Conservation (phyloP, 306 rosid species). For the Vigna nakashimae region DNA sequence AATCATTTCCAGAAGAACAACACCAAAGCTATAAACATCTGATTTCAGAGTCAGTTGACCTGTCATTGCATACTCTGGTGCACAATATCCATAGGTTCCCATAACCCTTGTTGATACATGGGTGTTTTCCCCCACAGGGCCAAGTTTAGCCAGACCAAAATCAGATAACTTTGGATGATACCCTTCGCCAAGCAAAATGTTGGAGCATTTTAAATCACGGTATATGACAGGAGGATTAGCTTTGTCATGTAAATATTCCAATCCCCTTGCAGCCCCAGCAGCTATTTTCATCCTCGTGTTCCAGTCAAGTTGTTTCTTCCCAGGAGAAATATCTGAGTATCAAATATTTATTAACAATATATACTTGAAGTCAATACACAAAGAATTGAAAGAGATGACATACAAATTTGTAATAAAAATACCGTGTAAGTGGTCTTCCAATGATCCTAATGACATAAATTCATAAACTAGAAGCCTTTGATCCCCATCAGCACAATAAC, state of each 20-base stretch:
- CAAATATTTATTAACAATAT: constrained; percentile 37
- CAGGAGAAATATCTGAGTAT: constrained; percentile 74
- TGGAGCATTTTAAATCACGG: constrained; percentile 90
- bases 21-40: constrained; percentile 97
- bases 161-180: constrained; percentile 92
- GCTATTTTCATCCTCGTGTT: constrained; percentile 91
- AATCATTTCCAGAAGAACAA: constrained; percentile 90
- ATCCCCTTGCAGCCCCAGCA: constrained; percentile 89
- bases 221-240: constrained; percentile 98
- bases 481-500: constrained; percentile 98
- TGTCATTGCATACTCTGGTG: constrained; percentile 94
- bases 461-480: constrained; percentile 97
- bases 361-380: constrained; percentile 18
- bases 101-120: constrained; percentile 95
- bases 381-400: constrained; percentile 14
- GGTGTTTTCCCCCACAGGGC: constrained; percentile 94
- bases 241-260: constrained; percentile 90
- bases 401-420: constrained; percentile 36
- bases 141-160: constrained; percentile 94
- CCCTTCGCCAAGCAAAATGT: constrained; percentile 87
- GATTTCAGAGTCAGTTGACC: constrained; percentile 91
- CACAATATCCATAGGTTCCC: constrained; percentile 97
- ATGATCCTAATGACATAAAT: constrained; percentile 88
- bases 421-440: constrained; percentile 95
- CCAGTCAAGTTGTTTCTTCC: constrained; percentile 84